A percentile compares a stretch with the other conserved stretches of the same genome.
Evolutionary conservation across 148 eudicot genomes (phyloP).

Genomic region (Amaranthus cruentus): DNA sequence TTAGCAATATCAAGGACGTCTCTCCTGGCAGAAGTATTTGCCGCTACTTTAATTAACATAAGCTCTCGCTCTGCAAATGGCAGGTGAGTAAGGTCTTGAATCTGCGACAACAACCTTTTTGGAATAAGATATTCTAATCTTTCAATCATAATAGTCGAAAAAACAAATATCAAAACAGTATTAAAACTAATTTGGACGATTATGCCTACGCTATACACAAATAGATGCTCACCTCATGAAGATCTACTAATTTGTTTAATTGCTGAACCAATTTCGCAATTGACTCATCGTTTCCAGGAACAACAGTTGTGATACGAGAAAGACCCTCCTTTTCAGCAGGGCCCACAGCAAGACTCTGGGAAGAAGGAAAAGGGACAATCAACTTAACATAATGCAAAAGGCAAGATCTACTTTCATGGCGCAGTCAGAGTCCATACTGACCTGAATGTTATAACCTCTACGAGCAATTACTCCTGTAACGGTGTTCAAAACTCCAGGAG

Average conservation of each 20-base stretch:
- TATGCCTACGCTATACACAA: background rate
- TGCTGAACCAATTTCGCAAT: conserved; percentile 80
- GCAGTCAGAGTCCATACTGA: conserved; percentile 15
- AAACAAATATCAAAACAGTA: too few relatives aligned
- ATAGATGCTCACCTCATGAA: conserved; percentile 61
- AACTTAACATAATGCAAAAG: background rate
- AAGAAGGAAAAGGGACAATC: conserved; percentile 12
- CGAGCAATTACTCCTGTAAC: conserved; percentile 78
- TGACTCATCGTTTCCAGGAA: conserved; percentile 83
- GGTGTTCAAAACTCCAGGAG: conserved; percentile 81
- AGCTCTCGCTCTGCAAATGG: conserved; percentile 96
- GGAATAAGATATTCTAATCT: background rate
- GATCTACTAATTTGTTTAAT: conserved; percentile 65
- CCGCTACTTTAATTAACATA: conserved; percentile 93
- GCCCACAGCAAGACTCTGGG: conserved; percentile 90
- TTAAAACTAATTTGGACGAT: too few relatives aligned
- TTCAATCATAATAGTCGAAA: background rate
- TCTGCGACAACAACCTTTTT: conserved; percentile 40
- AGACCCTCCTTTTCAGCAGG: conserved; percentile 73
- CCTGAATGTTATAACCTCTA: conserved; percentile 90
- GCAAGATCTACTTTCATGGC: background rate
- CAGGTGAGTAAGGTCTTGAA: conserved; percentile 65
- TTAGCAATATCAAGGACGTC: conserved; percentile 90
- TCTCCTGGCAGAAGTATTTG: conserved; percentile 71
- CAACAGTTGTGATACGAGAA: conserved; percentile 85